Conservation (phyloP, 495 filamentous ascomycete species). For the Beverwykella pulmonaria region DNA sequence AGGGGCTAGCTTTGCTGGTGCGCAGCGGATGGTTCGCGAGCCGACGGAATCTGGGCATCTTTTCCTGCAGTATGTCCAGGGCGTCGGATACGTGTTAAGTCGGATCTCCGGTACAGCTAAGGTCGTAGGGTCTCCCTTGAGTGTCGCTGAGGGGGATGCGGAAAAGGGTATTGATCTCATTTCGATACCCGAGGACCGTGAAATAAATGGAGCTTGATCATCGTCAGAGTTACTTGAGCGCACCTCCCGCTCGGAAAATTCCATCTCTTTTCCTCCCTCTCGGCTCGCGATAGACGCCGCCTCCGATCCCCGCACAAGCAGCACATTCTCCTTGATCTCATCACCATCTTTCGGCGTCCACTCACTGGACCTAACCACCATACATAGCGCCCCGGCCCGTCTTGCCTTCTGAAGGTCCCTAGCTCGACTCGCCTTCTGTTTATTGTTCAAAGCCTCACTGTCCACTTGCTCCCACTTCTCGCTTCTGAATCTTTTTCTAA, state of each 20-base stretch:
- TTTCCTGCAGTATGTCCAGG: slow-evolving; percentile 22
- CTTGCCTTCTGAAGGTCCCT: slow-evolving; percentile 23
- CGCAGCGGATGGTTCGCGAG: background rate
- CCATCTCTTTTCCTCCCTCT: no score
- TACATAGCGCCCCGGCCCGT: slow-evolving; percentile 28
- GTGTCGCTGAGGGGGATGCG: background rate
- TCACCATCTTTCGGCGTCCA: slow-evolving; percentile 28
- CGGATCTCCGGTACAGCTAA: background rate
- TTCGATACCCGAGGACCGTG: slow-evolving; percentile 6
- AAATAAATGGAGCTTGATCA: background rate
- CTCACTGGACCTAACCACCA: slow-evolving; percentile 20
- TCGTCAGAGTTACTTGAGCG: background rate
- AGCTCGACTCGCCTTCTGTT: background rate
- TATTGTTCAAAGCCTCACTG: background rate
- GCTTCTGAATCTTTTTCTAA: background rate
- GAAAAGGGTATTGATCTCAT: background rate
- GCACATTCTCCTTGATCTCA: background rate
- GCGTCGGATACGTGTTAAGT: slow-evolving; percentile 4
- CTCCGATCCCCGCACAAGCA: background rate
- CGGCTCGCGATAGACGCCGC: no score
- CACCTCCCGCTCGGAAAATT: no score
- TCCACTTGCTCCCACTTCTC: background rate
- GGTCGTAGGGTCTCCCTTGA: background rate
- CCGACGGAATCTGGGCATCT: slow-evolving; percentile 10
- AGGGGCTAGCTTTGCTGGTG: background rate